phyloP scores from a whole-genome alignment of 1,284 basidiomycete genomes.

The Cryptococcus jaspeensis region DNA sequence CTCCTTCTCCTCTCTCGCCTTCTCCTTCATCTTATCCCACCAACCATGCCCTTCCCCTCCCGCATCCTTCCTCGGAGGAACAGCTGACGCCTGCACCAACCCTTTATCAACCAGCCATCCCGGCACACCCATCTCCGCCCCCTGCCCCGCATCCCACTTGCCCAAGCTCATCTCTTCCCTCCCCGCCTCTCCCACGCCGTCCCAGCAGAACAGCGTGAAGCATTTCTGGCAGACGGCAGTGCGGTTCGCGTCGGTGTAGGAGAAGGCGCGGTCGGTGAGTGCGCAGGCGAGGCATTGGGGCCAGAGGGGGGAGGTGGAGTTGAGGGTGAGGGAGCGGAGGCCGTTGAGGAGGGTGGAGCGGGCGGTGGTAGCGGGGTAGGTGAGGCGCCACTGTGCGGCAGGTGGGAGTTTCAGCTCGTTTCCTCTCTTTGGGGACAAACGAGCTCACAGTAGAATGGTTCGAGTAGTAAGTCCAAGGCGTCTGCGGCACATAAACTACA shows the following conservation, averaged over 20 bases:
- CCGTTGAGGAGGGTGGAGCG: constrained; percentile 39
- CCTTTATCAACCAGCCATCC: constrained; percentile 26
- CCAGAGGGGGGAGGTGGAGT: constrained; percentile 44
- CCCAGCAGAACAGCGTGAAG: constrained; percentile 50
- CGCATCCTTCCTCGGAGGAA: not conserved
- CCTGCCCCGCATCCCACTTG: constrained; percentile 24
- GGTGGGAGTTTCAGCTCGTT: not conserved
- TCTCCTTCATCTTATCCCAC: too few relatives aligned
- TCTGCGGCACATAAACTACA: constrained; percentile 53
- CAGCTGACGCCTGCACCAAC: constrained; percentile 6
- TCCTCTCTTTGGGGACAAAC: not conserved
- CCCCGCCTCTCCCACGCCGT: constrained; percentile 30
- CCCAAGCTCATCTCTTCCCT: constrained; percentile 14
- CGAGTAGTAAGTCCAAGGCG: constrained; percentile 51
- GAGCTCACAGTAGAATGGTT: constrained; percentile 47
- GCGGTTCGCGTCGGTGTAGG: constrained; percentile 33
- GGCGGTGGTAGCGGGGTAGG: constrained; percentile 45
- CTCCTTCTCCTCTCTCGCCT: too few relatives aligned
- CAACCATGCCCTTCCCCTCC: not conserved
- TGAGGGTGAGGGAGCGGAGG: constrained; percentile 40
- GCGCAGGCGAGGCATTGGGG: constrained; percentile 53
- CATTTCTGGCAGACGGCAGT: constrained; percentile 44
- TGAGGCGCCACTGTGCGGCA: constrained; percentile 34
- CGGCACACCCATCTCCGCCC: constrained; percentile 29
- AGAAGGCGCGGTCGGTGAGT: constrained; percentile 48